Base-by-base conservation (phyloP, 805 yeast species). In the Yarrowia sp. region DNA sequence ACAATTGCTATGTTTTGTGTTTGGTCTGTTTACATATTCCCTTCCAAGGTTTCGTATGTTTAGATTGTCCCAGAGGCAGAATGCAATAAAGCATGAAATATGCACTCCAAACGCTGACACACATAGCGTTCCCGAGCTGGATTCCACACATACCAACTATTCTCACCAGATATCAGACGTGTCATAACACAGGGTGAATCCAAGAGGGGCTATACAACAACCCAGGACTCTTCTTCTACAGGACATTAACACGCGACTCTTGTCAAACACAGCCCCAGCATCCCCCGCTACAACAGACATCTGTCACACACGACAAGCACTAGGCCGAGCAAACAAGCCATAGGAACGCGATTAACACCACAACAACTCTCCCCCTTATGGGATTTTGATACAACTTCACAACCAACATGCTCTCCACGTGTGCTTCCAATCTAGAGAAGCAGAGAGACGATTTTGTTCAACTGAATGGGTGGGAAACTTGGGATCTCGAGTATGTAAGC, bases 11-110 rank as follows among this genome's bases (percentile, higher is more conserved):
- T 48, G 58, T 51, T 51, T 51, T 36, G 58, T n/a, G 35, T 18
- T 38, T 22, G 42, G 22, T 13, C n/a, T 51, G 58, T 51, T 51
- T 51, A 51, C 58, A 51, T 51, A 36, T 51, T 51, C 58, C 58
- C 58, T 18, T 22, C 18, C 58, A 51, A 51, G 58, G 58, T 51
- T 51, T 51, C 58, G 58, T 51, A 51, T 51, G 58, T 51, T 51
- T 51, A 51, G 58, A 51, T 51, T 51, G 57, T 51, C 58, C 58
- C 42, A n/a, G 13, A 22, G 33, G 35, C 58, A 51, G 58, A 51
- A 51, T 51, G 58, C 58, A 51, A 36, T 32, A 14, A 8, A 3
- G 58, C 58, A 51, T 51, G 35, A 51, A 36, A 36, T 14, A 36
- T 51, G 58, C 58, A 38, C 58, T 36, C 58, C 43, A 51, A 36